These are phyloP conservation scores for Pseudogymnoascus sp. DNA, from an alignment of 2,329 filamentous ascomycete species.

Conservation along the genomic window DNA sequence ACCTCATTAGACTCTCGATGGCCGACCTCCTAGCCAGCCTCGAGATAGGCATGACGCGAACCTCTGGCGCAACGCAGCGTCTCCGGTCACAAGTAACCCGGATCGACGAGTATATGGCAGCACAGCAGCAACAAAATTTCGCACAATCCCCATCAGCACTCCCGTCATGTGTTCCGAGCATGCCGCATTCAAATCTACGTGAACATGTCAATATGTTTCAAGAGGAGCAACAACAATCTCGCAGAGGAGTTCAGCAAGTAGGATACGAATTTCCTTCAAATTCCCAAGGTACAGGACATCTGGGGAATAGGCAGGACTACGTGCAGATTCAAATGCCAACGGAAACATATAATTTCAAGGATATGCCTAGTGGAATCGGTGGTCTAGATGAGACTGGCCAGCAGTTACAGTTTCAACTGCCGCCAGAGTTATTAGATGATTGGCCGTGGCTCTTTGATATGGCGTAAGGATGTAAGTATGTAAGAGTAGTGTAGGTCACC, in stretches of 20 bases:
- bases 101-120: conserved; percentile 31
- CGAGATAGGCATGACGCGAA: conserved; percentile 32
- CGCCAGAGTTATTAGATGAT: conserved; percentile 32
- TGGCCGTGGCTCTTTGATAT: conserved; percentile 32
- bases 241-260: neutral
- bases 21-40: conserved; percentile 37
- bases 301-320: neutral
- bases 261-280: neutral
- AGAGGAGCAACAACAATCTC: neutral
- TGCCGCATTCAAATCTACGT: neutral
- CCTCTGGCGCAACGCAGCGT: conserved; percentile 32
- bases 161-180: neutral
- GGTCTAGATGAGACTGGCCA: conserved; percentile 11
- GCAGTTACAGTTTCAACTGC: conserved; percentile 32
- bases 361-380: neutral
- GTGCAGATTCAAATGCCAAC: neutral
- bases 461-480: conserved; percentile 1
- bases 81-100: conserved; percentile 34
- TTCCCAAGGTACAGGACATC: neutral
- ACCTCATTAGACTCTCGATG: conserved; percentile 27
- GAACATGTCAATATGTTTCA: neutral
- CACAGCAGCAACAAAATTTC: conserved; percentile 10
- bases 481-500: neutral
- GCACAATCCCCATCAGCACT: neutral
- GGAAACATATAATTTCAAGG: neutral